A percentile compares a stretch with the other conserved stretches of the same genome.
Conservation (phyloP, 176 grass and related monocot species). For the Elymus sibiricus region DNA sequence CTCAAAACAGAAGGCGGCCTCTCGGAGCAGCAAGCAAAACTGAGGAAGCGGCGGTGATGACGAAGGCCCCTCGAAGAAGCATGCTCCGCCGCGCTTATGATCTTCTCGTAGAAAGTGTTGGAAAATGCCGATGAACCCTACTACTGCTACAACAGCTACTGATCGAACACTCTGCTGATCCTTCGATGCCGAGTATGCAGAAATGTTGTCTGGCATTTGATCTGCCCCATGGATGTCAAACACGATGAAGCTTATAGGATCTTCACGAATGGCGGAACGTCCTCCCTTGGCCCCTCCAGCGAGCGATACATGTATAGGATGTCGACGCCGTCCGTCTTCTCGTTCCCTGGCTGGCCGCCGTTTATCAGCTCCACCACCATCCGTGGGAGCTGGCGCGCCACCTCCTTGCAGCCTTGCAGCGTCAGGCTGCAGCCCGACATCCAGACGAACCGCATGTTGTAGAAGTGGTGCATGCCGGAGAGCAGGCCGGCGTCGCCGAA, state of each 20-base stretch:
- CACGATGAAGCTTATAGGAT: constrained; percentile 48
- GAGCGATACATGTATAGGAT: constrained; percentile 98
- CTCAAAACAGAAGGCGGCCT: not conserved
- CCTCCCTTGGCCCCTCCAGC: constrained; percentile 78
- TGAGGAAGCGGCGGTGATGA: constrained; percentile 17
- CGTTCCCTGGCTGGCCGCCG: constrained; percentile 31
- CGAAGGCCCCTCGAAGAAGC: constrained; percentile 29
- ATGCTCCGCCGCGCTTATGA: constrained; percentile 29
- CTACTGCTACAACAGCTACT: not conserved
- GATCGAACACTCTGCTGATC: not conserved
- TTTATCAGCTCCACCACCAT: constrained; percentile 89
- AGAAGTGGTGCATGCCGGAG: constrained; percentile 77
- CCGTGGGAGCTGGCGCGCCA: constrained; percentile 54
- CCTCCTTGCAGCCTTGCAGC: constrained; percentile 68
- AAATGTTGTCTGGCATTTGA: constrained; percentile 21
- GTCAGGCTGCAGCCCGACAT: constrained; percentile 83
- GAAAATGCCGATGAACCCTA: constrained; percentile 18
- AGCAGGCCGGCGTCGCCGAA: constrained; percentile 77
- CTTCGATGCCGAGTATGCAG: not conserved
- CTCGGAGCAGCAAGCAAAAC: constrained; percentile 53
- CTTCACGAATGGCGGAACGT: constrained; percentile 72
- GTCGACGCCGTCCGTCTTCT: constrained; percentile 46
- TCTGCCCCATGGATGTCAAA: constrained; percentile 10
- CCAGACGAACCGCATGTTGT: constrained; percentile 95
- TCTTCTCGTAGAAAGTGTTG: constrained; percentile 15